These are phyloP conservation scores for Rhodotorula taiwanensis DNA, from an alignment of 768 basidiomycete genomes.

Conservation along the genomic window DNA sequence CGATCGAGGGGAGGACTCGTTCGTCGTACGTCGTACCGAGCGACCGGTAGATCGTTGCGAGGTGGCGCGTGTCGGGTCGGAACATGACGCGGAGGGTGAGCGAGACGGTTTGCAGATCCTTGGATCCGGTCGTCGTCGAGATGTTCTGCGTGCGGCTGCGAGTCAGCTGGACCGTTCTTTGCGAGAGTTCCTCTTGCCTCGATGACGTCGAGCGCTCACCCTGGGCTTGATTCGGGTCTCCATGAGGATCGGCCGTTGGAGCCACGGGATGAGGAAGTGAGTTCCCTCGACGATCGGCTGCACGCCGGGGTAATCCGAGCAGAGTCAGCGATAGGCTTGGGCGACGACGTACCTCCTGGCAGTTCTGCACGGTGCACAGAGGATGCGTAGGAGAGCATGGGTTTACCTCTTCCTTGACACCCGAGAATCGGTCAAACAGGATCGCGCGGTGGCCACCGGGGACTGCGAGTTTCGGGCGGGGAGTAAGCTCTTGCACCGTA, in stretches of 20 bases:
- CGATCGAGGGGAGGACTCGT: conserved; percentile 91
- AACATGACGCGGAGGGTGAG: conserved; percentile 93
- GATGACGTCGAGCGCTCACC: conserved; percentile 57
- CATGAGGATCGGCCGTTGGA: conserved; percentile 87
- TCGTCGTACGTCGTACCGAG: conserved; percentile 97
- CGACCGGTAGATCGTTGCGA: conserved; percentile 88
- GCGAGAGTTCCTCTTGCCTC: neutral
- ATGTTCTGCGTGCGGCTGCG: conserved; percentile 60
- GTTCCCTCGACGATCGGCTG: conserved; percentile 89
- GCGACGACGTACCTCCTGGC: no score
- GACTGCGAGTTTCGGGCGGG: conserved; percentile 1
- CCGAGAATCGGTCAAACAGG: conserved; percentile 89
- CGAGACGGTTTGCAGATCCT: conserved; percentile 94
- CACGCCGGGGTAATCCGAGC: neutral
- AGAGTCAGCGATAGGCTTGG: no score
- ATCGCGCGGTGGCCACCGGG: conserved; percentile 49
- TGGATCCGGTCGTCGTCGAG: conserved; percentile 96
- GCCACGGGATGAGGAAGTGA: conserved; percentile 90
- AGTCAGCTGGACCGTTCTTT: neutral
- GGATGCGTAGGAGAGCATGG: neutral
- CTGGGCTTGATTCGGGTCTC: conserved; percentile 96
- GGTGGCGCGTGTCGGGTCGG: conserved; percentile 76
- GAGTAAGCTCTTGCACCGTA: neutral
- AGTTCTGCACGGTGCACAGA: no score
- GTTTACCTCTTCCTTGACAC: conserved; percentile 38